phyloP scores from a whole-genome alignment of 2,329 filamentous ascomycete genomes.

The Stemphylium beticola region DNA sequence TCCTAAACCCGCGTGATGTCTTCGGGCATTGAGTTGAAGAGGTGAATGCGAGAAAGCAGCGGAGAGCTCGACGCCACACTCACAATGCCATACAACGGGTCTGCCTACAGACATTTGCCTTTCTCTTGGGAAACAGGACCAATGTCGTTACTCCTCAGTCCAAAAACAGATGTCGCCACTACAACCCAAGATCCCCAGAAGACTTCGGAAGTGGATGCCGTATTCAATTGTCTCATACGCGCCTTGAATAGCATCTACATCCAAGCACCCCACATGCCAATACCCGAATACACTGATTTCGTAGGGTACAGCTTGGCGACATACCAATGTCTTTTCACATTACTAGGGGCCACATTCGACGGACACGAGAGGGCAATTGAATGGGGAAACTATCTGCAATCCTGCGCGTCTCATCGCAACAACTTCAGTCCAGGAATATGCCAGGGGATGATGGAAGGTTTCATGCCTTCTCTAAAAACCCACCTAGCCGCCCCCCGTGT shows the following conservation, averaged over 20 bases:
- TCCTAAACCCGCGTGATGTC: not conserved
- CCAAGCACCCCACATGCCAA: constrained; percentile 60
- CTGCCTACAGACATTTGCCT: not conserved
- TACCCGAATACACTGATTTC: constrained; percentile 63
- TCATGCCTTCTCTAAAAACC: constrained; percentile 27
- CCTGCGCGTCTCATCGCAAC: constrained; percentile 33
- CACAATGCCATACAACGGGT: not conserved
- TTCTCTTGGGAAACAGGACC: constrained; percentile 22
- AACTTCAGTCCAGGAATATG: constrained; percentile 29
- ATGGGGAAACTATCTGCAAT: constrained; percentile 61
- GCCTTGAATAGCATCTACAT: constrained; percentile 69
- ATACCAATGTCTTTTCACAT: constrained; percentile 65
- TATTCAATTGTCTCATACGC: constrained; percentile 68
- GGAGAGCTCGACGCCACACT: not conserved
- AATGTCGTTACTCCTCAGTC: constrained; percentile 18
- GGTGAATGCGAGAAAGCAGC: not conserved
- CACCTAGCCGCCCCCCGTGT: constrained; percentile 33
- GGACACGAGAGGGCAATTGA: constrained; percentile 62
- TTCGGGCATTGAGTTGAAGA: not conserved
- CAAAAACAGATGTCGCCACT: constrained; percentile 7
- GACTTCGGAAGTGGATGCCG: constrained; percentile 66
- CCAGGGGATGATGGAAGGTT: constrained; percentile 35
- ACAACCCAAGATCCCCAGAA: constrained; percentile 59
- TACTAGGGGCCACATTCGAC: constrained; percentile 47
- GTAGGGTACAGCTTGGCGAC: constrained; percentile 64